A percentile compares a stretch with the other conserved stretches of the same genome.
phyloP scores from a whole-genome alignment of 2,329 filamentous ascomycete species.

The Lachnellula arida region DNA sequence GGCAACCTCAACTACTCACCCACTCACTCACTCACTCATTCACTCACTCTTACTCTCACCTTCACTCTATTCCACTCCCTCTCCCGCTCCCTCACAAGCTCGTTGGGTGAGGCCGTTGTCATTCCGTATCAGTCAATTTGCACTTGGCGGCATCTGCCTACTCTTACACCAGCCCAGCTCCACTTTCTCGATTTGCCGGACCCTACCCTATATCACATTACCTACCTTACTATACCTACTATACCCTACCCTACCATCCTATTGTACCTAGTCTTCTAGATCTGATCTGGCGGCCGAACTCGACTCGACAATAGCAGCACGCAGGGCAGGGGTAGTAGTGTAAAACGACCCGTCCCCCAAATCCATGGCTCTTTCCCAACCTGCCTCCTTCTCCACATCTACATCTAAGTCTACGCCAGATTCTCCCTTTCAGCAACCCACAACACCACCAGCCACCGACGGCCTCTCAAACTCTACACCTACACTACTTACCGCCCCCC shows the following conservation, averaged over 20 bases:
- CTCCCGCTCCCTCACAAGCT: not conserved
- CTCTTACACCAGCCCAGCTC: no score
- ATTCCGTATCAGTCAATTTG: no score
- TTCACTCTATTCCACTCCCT: not conserved
- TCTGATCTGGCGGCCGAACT: not conserved
- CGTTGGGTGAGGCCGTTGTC: not conserved
- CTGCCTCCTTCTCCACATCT: constrained; percentile 2
- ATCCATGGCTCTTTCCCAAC: constrained; percentile 15
- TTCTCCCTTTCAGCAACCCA: not conserved
- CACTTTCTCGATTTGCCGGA: no score
- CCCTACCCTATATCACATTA: no score
- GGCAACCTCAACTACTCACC: not conserved
- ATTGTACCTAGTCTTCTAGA: not conserved
- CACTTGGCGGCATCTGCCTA: no score
- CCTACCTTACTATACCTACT: no score
- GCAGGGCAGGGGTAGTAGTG: not conserved
- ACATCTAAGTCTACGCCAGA: not conserved
- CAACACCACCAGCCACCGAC: no score
- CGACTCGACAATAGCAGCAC: not conserved
- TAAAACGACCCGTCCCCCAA: not conserved
- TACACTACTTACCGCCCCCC: not conserved
- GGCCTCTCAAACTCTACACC: constrained; percentile 1
- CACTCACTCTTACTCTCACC: not conserved
- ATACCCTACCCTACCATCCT: not conserved
- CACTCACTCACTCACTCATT: no score